These are phyloP conservation scores for Penicillium taxi DNA, from an alignment of 495 filamentous ascomycete genomes.

Conservation along the genomic window DNA sequence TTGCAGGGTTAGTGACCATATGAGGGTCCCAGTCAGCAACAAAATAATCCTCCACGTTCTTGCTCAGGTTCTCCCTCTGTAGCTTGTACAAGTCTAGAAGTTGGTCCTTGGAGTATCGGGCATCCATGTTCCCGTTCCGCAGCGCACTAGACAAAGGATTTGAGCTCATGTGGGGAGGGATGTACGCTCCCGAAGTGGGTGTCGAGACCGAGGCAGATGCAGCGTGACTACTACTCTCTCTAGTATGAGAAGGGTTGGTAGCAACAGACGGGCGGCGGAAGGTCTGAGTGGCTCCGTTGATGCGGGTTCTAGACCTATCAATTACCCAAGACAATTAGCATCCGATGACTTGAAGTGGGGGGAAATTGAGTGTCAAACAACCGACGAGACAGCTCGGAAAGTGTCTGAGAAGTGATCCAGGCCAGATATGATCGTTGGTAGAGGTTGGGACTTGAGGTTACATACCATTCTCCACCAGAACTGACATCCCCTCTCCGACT, in stretches of 20 bases:
- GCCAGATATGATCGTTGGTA: no score
- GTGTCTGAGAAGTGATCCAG: not conserved
- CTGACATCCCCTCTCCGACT: conserved; percentile 47
- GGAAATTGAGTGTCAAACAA: conserved; percentile 3
- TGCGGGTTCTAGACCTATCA: conserved; percentile 53
- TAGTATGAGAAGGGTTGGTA: conserved; percentile 47
- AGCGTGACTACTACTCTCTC: conserved; percentile 42
- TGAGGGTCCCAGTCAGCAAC: conserved; percentile 70
- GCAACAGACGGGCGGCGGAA: conserved; percentile 76
- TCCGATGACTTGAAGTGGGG: conserved; percentile 4
- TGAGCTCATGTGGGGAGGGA: conserved; percentile 53
- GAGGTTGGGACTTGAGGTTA: conserved; percentile 9
- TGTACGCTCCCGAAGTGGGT: conserved; percentile 47
- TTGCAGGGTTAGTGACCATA: conserved; percentile 50
- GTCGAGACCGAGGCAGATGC: conserved; percentile 42
- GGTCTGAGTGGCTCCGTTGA: conserved; percentile 76
- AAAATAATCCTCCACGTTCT: conserved; percentile 64
- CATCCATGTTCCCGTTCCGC: conserved; percentile 57
- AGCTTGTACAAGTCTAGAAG: conserved; percentile 66
- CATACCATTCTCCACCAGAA: conserved; percentile 52
- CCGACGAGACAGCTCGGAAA: not conserved
- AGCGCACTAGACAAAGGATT: conserved; percentile 35
- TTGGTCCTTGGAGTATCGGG: conserved; percentile 75
- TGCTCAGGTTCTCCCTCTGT: conserved; percentile 47
- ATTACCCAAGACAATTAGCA: conserved; percentile 18